These are phyloP conservation scores for Parafenestella ontariensis DNA, from an alignment of 2,329 filamentous ascomycete species.

Conservation along the genomic window DNA sequence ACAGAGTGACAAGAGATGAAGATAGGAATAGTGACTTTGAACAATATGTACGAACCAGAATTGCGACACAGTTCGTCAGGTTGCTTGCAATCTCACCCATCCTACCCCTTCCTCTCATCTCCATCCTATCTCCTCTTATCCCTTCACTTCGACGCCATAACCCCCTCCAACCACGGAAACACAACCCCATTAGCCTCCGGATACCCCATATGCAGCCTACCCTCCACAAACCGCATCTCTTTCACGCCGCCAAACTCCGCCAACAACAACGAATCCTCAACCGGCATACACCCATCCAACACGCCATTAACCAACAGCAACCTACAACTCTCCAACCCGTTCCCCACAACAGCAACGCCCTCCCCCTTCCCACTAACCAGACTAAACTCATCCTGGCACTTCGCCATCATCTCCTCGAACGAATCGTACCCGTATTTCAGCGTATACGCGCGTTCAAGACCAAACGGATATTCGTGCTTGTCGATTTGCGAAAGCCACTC, in stretches of 20 bases:
- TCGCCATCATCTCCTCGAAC: conserved; percentile 54
- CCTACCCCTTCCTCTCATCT: too few species aligned
- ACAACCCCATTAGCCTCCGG: conserved; percentile 41
- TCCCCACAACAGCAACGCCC: conserved; percentile 46
- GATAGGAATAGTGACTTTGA: too few species aligned
- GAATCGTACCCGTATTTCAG: conserved; percentile 53
- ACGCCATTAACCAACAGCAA: conserved; percentile 64
- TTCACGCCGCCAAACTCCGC: conserved; percentile 61
- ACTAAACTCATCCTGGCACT: conserved; percentile 59
- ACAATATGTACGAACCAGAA: too few species aligned
- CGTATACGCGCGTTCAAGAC: conserved; percentile 57
- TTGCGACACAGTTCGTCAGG: too few species aligned
- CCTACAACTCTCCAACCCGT: conserved; percentile 53
- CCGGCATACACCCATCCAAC: conserved; percentile 66
- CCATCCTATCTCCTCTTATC: too few species aligned
- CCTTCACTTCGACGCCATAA: conserved; percentile 24
- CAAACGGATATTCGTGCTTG: conserved; percentile 65
- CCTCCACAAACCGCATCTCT: conserved; percentile 56
- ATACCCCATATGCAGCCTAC: conserved; percentile 57
- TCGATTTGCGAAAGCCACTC: conserved; percentile 62
- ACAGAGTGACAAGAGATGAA: too few species aligned
- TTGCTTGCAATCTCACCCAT: too few species aligned
- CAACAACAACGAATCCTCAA: conserved; percentile 64
- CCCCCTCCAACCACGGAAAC: conserved; percentile 42
- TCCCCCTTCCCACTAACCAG: conserved; percentile 61